phyloP scores from a whole-genome alignment of 352 stramenopile species.

The Phytophthora meadii region DNA sequence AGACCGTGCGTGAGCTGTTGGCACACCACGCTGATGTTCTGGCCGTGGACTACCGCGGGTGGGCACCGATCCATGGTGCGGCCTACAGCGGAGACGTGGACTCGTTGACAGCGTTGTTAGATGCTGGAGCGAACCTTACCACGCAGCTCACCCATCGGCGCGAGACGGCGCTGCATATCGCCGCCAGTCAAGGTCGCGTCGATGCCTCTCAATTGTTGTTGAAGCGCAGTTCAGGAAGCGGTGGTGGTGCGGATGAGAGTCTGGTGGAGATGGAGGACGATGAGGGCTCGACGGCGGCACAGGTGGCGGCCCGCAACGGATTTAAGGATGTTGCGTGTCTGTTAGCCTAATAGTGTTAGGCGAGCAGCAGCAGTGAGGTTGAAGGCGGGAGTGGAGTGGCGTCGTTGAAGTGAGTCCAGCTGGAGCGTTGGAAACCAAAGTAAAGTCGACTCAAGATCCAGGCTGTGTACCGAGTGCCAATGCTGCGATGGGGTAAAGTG shows the following conservation, averaged over 20 bases:
- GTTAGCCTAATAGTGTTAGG: conserved; percentile 2
- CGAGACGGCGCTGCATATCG: conserved; percentile 50
- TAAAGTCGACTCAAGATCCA: neutral
- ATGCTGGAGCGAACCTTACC: conserved; percentile 23
- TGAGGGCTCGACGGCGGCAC: conserved; percentile 30
- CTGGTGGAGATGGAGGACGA: conserved; percentile 29
- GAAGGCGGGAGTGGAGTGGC: neutral
- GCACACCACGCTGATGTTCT: conserved; percentile 45
- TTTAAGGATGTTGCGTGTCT: conserved; percentile 37
- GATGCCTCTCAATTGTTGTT: conserved; percentile 33
- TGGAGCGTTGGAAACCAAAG: neutral
- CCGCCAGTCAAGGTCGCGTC: conserved; percentile 33
- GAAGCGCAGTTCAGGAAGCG: conserved; percentile 7
- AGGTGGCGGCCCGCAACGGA: conserved; percentile 33
- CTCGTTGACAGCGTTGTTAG: conserved; percentile 30
- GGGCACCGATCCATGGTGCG: conserved; percentile 61
- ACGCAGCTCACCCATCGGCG: conserved; percentile 30
- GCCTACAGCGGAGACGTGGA: conserved; percentile 48
- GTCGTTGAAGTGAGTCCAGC: conserved; percentile 4
- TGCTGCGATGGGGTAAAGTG: conserved; percentile 1
- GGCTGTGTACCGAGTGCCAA: no score
- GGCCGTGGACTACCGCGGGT: conserved; percentile 64
- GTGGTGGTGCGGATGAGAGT: neutral
- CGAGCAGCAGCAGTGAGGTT: neutral
- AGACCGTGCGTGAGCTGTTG: conserved; percentile 49